Conservation (phyloP, 1,139 yeast genomes). For the Yamadazyma diospyri region DNA sequence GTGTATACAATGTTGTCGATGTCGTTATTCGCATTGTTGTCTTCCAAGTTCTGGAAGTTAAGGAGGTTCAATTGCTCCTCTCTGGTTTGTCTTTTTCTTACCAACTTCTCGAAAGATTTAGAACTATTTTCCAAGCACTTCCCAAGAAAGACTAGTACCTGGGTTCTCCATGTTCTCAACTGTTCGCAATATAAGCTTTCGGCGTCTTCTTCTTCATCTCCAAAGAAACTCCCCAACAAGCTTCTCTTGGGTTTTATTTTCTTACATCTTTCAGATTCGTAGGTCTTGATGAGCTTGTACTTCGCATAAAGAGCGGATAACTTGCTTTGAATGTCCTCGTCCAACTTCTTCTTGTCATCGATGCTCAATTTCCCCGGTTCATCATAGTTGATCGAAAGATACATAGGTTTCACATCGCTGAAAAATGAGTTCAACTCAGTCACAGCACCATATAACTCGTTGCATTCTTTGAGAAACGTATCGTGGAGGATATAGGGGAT, state of each 20-base stretch:
- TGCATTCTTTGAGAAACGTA: slow-evolving; percentile 50
- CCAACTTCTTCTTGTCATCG: slow-evolving; percentile 52
- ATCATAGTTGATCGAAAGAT: slow-evolving; percentile 39
- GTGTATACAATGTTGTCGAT: background rate
- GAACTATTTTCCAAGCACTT: slow-evolving; percentile 32
- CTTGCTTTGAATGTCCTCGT: slow-evolving; percentile 50
- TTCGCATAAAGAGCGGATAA: slow-evolving; percentile 50
- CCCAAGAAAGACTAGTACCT: slow-evolving; percentile 37
- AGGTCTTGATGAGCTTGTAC: slow-evolving; percentile 45
- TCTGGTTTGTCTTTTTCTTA: slow-evolving; percentile 38
- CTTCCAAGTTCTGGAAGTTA: slow-evolving; percentile 42
- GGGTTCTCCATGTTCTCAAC: slow-evolving; percentile 32
- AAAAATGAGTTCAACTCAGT: slow-evolving; percentile 38
- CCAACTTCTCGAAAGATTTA: slow-evolving; percentile 37
- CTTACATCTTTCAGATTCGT: slow-evolving; percentile 43
- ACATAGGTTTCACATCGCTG: slow-evolving; percentile 37
- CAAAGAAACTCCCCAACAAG: slow-evolving; percentile 26
- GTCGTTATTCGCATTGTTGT: slow-evolving; percentile 15
- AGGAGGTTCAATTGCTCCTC: slow-evolving; percentile 39
- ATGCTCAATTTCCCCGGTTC: slow-evolving; percentile 20
- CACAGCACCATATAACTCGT: slow-evolving; percentile 41
- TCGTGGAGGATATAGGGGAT: slow-evolving; percentile 32
- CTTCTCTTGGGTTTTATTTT: slow-evolving; percentile 14
- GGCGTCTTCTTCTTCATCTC: slow-evolving; percentile 28
- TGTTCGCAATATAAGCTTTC: slow-evolving; percentile 24